Conservation (phyloP, 2,329 filamentous ascomycete genomes). For the Xylariaceae sp. region DNA sequence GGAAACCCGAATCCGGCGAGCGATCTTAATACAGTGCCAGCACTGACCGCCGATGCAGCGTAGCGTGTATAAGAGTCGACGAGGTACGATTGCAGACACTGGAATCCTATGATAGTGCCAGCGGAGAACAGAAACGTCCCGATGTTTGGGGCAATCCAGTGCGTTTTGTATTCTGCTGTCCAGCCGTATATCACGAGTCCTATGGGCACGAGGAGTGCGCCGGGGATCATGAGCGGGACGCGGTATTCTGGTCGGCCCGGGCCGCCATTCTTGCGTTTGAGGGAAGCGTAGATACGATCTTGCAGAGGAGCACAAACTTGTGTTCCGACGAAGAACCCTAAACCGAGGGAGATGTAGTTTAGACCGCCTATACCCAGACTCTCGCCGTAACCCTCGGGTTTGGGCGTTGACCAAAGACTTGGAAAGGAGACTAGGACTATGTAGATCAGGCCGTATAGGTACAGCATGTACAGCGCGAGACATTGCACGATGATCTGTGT, state of each 20-base stretch:
- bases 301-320: constrained; percentile 42
- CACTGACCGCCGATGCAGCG: constrained; percentile 45
- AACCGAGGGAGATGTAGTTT: constrained; percentile 37
- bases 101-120: constrained; percentile 42
- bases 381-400: constrained; percentile 32
- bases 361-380: constrained; percentile 34
- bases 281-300: constrained; percentile 43
- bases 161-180: constrained; percentile 40
- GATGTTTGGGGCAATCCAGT: constrained; percentile 47
- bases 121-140: constrained; percentile 39
- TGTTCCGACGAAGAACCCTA: constrained; percentile 38
- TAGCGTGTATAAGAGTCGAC: constrained; percentile 47
- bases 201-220: constrained; percentile 39
- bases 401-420: constrained; percentile 39
- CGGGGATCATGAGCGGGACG: constrained; percentile 41
- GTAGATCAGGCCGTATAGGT: constrained; percentile 52
- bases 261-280: constrained; percentile 41
- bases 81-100: constrained; percentile 46
- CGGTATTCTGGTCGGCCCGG: constrained; percentile 42
- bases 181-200: constrained; percentile 47
- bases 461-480: constrained; percentile 51
- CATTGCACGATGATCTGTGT: constrained; percentile 53
- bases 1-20: constrained; percentile 52
- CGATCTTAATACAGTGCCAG: constrained; percentile 43
- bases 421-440: constrained; percentile 49